Base-by-base conservation (phyloP, 257 asterid genomes). In the Ophiorrhiza pumila region DNA sequence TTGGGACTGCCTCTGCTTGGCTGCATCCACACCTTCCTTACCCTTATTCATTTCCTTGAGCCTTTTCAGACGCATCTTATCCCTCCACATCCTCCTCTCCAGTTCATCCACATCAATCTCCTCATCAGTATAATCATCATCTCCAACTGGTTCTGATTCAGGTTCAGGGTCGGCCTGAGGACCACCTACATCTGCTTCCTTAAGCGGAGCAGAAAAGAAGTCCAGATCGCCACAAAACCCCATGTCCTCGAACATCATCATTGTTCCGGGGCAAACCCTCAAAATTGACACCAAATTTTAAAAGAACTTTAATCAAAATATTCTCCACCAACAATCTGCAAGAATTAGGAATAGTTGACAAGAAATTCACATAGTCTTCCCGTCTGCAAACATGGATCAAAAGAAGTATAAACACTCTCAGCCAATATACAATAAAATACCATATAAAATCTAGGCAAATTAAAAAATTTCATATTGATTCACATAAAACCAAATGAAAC, bases 11-110 rank as follows among this genome's bases (percentile, higher is more conserved):
- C 91, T 83, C n/a, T 86, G 94, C 68, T 87, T 90, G 0, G 78
- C 90, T 2, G 81, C 69, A 74, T 92, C 96, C 0, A 77, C 82
- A 25, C 77, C 74, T 25, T 88, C 92, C 79, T 86, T 92, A 29
- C 92, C 89, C 71, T 79, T 88, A 55, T 39, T 86, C 85, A 74
- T 85, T 64, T 92, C 98, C 76, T 90, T 92, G 6, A 87, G 90
- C 75, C 89, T 74, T 67, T 89, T 90, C 68, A 81, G 75, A 15
- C 77, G 74, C 94, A 92, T 87, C 78, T 89, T 90, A 78, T 90
- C 89, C 80, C 91, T 83, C 98, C 98, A 92, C 90, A 92, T 74
- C 69, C 98, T 82, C 80, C 85, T 85, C 83, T 92, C 97, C 10
- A 92, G 90, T 61, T 92, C 98, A 78, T 92, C 91, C 69, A 87